phyloP scores from a whole-genome alignment of 768 basidiomycete genomes.

The Porpolomopsis calyptriformis region DNA sequence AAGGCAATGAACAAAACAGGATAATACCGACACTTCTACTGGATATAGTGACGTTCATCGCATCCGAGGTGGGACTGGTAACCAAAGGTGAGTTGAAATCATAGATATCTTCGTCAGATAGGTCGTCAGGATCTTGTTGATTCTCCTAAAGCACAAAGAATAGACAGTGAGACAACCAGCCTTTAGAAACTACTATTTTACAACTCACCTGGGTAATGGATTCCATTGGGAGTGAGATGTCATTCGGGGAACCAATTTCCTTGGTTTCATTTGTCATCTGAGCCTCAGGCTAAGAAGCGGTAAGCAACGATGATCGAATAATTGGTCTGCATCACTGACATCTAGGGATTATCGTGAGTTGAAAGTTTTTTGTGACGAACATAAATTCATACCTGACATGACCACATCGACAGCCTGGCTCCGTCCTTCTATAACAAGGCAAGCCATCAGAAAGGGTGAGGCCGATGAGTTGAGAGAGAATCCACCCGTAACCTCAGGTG shows the following conservation, averaged over 20 bases:
- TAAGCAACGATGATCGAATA: not conserved
- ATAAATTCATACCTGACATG: not conserved
- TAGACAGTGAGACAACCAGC: not conserved
- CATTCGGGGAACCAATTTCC: no score
- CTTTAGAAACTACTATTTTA: no score
- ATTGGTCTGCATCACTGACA: not conserved
- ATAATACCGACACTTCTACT: not conserved
- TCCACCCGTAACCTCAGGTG: no score
- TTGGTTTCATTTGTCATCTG: no score
- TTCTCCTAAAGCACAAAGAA: not conserved
- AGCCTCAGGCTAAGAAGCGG: no score
- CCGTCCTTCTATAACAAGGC: no score
- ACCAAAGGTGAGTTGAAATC: slow-evolving; percentile 2
- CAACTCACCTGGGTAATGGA: not conserved
- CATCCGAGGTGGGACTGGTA: not conserved
- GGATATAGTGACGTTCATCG: not conserved
- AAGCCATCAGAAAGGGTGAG: no score
- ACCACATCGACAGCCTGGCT: not conserved
- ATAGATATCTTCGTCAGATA: not conserved
- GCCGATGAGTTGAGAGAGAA: no score
- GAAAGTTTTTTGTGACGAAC: not conserved
- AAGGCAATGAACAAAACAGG: not conserved
- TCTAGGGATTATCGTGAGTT: not conserved
- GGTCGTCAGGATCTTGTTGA: not conserved
- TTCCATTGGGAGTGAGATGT: not conserved